Percentiles rank a stretch among this genome's conserved stretches.
These are phyloP conservation scores for Solanum medicagineum DNA, from an alignment of 257 asterid species.

Conservation along the genomic window DNA sequence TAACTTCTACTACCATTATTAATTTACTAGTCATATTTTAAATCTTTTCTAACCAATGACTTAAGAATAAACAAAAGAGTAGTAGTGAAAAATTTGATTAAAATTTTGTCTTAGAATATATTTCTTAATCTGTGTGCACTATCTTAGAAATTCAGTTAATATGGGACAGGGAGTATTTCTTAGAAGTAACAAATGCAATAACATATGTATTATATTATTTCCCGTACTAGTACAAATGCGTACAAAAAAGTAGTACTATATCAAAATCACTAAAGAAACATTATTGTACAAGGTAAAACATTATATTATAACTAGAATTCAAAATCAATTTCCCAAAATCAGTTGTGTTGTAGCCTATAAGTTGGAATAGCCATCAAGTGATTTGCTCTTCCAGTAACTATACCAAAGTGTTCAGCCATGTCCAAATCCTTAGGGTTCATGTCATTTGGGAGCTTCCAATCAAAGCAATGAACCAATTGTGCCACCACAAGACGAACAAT, in stretches of 20 bases:
- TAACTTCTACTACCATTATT: no score
- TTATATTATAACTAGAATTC: neutral
- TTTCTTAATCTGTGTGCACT: no score
- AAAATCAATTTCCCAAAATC: neutral
- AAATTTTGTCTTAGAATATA: no score
- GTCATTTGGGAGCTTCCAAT: slow-evolving; percentile 39
- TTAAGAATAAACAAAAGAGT: no score
- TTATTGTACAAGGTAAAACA: neutral
- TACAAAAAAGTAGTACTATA: neutral
- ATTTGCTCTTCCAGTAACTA: slow-evolving; percentile 14
- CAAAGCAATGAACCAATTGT: slow-evolving; percentile 48
- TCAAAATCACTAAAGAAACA: neutral
- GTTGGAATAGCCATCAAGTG: slow-evolving; percentile 15
- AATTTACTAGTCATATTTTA: no score
- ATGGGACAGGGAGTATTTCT: no score
- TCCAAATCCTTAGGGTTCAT: slow-evolving; percentile 29
- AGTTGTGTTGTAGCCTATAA: neutral
- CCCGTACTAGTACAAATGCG: neutral
- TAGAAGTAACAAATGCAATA: neutral
- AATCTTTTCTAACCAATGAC: no score
- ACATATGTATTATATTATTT: neutral
- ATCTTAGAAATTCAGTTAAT: no score
- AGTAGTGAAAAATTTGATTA: no score
- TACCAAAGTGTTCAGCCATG: slow-evolving; percentile 33
- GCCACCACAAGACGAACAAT: slow-evolving; percentile 32